These are phyloP conservation scores for Acer saccharum DNA, from an alignment of 345 rosid species.

Conservation along the genomic window DNA sequence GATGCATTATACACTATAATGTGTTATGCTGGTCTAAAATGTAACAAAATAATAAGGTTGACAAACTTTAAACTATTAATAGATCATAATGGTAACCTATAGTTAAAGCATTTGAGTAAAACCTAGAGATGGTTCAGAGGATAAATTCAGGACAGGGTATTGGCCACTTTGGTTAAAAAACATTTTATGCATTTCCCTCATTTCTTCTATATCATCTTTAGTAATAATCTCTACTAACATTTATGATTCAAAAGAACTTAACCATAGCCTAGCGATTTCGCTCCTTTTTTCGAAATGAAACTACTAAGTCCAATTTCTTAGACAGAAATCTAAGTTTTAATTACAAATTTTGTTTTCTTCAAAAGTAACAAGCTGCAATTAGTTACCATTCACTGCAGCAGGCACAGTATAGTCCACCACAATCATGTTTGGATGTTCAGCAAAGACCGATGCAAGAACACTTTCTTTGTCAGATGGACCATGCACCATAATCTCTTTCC, in stretches of 20 bases:
- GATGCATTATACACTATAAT: neutral
- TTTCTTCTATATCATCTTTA: neutral
- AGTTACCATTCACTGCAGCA: slow-evolving; percentile 79
- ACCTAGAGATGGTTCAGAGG: neutral
- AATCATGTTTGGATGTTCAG: slow-evolving; percentile 70
- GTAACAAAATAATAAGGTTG: neutral
- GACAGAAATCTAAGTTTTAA: neutral
- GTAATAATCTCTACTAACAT: neutral
- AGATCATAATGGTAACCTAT: neutral
- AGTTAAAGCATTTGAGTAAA: neutral
- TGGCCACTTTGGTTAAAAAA: neutral
- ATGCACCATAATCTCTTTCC: slow-evolving; percentile 65
- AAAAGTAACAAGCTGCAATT: neutral
- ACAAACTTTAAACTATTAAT: neutral
- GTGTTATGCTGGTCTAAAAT: neutral
- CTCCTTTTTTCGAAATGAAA: neutral
- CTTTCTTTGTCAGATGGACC: slow-evolving; percentile 76
- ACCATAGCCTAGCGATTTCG: neutral
- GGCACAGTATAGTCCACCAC: slow-evolving; percentile 90
- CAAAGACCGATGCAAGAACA: slow-evolving; percentile 58
- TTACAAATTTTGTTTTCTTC: neutral
- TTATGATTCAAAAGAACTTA: slow-evolving; percentile 1
- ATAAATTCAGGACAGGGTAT: neutral
- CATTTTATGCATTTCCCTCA: neutral
- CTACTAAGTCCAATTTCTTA: neutral